Percentiles rank a stretch among this genome's conserved stretches.
phyloP scores from a whole-genome alignment of 2,329 filamentous ascomycete genomes.

The Sordariomycetes sp. region DNA sequence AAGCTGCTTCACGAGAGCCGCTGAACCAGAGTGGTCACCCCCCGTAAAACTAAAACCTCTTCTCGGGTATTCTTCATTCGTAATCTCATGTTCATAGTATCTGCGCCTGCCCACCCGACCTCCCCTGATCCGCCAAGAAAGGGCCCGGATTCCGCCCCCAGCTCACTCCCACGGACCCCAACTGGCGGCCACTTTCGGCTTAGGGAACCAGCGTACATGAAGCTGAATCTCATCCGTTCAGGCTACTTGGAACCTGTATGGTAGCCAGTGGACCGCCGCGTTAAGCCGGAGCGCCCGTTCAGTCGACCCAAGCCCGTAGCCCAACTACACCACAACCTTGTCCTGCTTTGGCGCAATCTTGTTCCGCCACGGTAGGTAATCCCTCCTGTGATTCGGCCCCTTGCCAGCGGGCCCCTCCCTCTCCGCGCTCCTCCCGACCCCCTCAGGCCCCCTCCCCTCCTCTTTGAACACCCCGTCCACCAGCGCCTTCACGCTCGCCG shows the following conservation, averaged over 20 bases:
- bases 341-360: not conserved
- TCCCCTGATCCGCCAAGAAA: not conserved
- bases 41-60: not conserved
- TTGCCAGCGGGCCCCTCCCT: not conserved
- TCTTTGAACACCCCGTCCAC: slow-evolving; percentile 63
- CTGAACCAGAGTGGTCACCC: not conserved
- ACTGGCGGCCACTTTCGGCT: no score
- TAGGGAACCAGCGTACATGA: no score
- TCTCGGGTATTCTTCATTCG: not conserved
- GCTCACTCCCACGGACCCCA: no score
- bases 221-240: no score
- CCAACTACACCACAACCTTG: not conserved
- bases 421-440: not conserved
- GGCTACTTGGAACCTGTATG: not conserved
- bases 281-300: no score
- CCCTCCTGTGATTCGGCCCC: not conserved
- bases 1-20: not conserved
- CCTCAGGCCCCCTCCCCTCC: not conserved
- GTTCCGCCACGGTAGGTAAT: not conserved
- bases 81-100: not conserved
- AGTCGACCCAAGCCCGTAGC: no score
- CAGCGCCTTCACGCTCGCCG: slow-evolving; percentile 55
- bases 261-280: no score
- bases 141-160: no score
- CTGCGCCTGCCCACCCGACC: not conserved